These are phyloP conservation scores for Myochromella boudieri DNA, from an alignment of 768 basidiomycete genomes.

Conservation along the genomic window DNA sequence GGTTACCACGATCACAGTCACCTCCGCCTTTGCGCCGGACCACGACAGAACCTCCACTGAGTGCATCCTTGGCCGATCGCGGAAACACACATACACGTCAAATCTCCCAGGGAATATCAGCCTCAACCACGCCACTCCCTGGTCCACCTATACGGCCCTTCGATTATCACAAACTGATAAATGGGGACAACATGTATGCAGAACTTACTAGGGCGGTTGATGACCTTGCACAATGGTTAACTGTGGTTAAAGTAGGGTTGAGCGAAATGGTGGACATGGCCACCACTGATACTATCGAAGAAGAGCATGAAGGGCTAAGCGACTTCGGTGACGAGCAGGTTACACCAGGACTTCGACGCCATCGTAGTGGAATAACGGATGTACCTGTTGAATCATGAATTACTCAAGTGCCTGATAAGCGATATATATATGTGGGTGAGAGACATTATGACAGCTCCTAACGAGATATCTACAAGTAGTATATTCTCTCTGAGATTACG, in stretches of 20 bases:
- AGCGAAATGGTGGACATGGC: conserved; percentile 59
- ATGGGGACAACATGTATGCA: conserved; percentile 56
- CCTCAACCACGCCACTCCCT: conserved; percentile 22
- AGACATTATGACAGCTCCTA: no score
- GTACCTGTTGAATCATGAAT: conserved; percentile 5
- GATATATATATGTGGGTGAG: no score
- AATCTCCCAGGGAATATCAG: conserved; percentile 25
- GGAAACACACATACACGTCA: conserved; percentile 12
- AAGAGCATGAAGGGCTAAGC: conserved; percentile 52
- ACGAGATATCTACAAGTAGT: no score
- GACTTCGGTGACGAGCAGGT: conserved; percentile 12
- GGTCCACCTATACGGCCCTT: conserved; percentile 60
- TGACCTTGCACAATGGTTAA: conserved; percentile 75
- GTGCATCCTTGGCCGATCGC: conserved; percentile 20
- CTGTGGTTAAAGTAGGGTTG: conserved; percentile 71
- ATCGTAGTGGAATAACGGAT: conserved; percentile 4
- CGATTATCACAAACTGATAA: conserved; percentile 61
- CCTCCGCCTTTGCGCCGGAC: conserved; percentile 26
- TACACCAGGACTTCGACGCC: conserved; percentile 3
- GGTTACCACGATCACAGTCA: conserved; percentile 29
- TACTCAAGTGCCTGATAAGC: no score
- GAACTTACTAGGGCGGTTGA: conserved; percentile 76
- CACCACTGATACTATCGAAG: conserved; percentile 54
- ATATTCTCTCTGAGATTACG: no score
- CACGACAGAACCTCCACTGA: conserved; percentile 17